Base-by-base conservation (phyloP, 2,329 filamentous ascomycete genomes). In the Penicillium sp. region DNA sequence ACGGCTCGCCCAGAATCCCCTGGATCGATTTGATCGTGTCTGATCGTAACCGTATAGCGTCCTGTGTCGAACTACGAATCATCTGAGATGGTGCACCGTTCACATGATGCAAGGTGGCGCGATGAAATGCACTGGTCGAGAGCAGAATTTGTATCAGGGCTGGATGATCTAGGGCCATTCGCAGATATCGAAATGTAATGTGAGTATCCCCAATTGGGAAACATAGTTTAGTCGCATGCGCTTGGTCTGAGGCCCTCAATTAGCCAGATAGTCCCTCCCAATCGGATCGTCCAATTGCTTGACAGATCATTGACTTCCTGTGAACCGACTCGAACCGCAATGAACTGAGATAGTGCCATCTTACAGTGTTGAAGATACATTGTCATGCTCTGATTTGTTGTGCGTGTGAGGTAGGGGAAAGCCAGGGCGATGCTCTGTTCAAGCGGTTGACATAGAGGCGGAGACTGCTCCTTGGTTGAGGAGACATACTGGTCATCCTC, bases 301-400 rank as follows among this genome's bases (percentile, higher is more conserved):
- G 18, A 18, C 18, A 18, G 18, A 18, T 18, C 18, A 18, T 18
- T 18, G 18, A 18, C 18, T 18, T 18, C 18, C 18, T 18, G 18
- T 18, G 18, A 3, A 18, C 18, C 18, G 18, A 18, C 18, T 18
- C 18, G 18, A 18, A 3, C 3, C 18, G 18, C 18, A 18, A 18
- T 18, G 18, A 18, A 18, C 18, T 18, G 3, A 18, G 18, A 18
- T 18, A 18, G 18, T 39, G 25, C 1, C 9, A 26, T 39, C 55
- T 39, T 50, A 57, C 55, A 57, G 47, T 57, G 53, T 37, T 55
- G 49, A 35, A 55, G 55, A 29, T 57, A 57, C n/a, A 54, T 24
- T 39, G 55, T 54, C 37, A 45, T 41, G 35, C 48, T 52, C n/a
- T 52, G 46, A 18, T 49, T 41, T 36, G 41, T 43, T 3, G 41